A percentile compares a stretch with the other conserved stretches of the same genome.
These are phyloP conservation scores for Chytridium lagenaria DNA, from an alignment of 371 early-diverging fungal genomes.

Conservation along the genomic window DNA sequence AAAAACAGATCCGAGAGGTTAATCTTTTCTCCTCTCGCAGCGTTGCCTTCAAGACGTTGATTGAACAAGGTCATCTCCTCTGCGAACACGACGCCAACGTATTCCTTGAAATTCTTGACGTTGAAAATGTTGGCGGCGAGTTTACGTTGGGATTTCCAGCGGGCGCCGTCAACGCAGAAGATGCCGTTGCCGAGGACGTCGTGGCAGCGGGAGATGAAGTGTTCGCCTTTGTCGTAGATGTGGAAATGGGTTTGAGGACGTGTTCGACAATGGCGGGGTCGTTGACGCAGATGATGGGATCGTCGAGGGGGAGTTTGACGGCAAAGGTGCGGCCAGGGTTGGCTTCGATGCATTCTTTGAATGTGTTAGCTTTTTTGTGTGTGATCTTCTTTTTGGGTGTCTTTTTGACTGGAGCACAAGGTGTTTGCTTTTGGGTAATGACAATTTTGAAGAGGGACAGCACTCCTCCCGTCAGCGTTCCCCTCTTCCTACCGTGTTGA, in stretches of 20 bases:
- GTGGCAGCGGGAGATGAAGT: constrained; percentile 12
- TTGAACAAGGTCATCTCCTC: constrained; percentile 23
- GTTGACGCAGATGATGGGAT: constrained; percentile 20
- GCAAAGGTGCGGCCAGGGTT: constrained; percentile 14
- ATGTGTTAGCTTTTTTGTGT: background rate
- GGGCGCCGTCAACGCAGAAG: constrained; percentile 71
- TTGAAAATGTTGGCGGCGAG: constrained; percentile 72
- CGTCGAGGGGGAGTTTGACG: constrained; percentile 29
- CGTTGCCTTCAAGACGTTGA: background rate
- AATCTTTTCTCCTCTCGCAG: constrained; percentile 23
- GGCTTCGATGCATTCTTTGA: constrained; percentile 8
- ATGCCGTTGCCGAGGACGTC: constrained; percentile 71
- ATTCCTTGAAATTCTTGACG: constrained; percentile 70
- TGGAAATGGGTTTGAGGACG: constrained; percentile 43
- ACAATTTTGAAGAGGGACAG: background rate
- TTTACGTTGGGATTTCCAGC: constrained; percentile 74
- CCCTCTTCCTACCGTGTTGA: background rate
- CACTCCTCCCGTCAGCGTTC: background rate
- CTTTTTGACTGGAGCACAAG: background rate
- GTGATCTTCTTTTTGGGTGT: background rate
- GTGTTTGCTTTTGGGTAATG: background rate
- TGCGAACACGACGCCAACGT: constrained; percentile 48
- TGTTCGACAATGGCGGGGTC: constrained; percentile 43
- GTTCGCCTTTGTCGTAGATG: constrained; percentile 45
- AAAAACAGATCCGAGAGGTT: constrained; percentile 57